Base-by-base conservation (phyloP, 106 monocot genomes). In the Phalaenopsis aphrodite region DNA sequence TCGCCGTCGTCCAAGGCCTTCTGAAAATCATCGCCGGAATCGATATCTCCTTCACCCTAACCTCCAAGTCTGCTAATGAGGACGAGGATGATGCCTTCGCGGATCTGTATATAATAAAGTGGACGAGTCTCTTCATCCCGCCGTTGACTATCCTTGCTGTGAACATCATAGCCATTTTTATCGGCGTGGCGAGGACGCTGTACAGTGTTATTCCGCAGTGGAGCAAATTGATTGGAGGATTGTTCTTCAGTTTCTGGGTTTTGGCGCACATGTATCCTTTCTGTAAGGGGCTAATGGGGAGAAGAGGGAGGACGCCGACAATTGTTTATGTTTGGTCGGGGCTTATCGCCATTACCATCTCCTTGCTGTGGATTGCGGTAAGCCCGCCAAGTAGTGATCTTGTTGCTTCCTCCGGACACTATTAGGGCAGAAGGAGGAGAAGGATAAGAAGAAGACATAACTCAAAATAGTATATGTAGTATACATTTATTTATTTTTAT, bases 1-100 rank as follows among this genome's bases (percentile, higher is more conserved):
- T 83, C 19, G 95, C 93, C 11, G 95, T 95, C 38, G 41, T 95
- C 9, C 92, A 95, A 66, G 88, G 79, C 64, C 79, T 79, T 5
- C 79, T 79, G 14, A 68, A 79, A 41, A 68, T 79, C 18, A 69
- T 67, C 36, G 68, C 79, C 61, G 68, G 68, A 4, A 69, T 80
- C 24, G 79, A 80, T 2, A 80, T 65, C 23, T 80, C 67, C 21
- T 80, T 80, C 68, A 67, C 67, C 0, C 69, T 80, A 15, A 79
- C 79, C 10, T 66, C 79, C 45, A 79, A 79, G 21, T 66, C 79
- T 1, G 57, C 79, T 1, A 67, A 43, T 46, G 79, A 79, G 23
- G 79, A 79, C 23, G 79, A 79, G 19, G 66, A 45, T 2, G 79
- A 66, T 18, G 43, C 37, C 16, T 79, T 42, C 43, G 79, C 79